Percentiles rank a stretch among this genome's conserved stretches.
These are phyloP conservation scores for Plectosphaerella plurivora DNA, from an alignment of 2,329 filamentous ascomycete genomes.

Conservation along the genomic window DNA sequence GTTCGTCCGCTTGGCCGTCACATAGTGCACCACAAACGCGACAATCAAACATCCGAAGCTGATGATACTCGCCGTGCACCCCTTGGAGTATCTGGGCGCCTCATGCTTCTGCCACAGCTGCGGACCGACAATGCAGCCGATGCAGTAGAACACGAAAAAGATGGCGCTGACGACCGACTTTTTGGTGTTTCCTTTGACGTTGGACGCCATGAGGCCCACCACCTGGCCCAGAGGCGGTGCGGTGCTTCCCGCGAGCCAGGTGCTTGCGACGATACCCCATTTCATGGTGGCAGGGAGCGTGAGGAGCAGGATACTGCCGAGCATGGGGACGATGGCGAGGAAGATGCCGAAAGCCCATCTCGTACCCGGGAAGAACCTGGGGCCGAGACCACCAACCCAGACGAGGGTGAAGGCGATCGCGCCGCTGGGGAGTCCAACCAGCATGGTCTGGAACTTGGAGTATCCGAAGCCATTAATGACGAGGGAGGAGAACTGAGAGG, in stretches of 20 bases:
- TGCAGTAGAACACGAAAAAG: slow-evolving; percentile 19
- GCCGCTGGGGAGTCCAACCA: slow-evolving; percentile 7
- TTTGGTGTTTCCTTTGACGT: slow-evolving; percentile 24
- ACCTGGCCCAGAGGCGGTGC: slow-evolving; percentile 3
- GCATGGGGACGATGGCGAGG: slow-evolving; percentile 2
- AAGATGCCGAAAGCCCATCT: slow-evolving; percentile 17
- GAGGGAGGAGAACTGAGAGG: slow-evolving; percentile 6
- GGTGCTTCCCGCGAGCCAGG: slow-evolving; percentile 15
- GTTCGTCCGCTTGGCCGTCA: slow-evolving; percentile 1
- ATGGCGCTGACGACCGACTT: slow-evolving; percentile 15
- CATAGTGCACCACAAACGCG: slow-evolving; percentile 1
- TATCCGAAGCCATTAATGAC: slow-evolving; percentile 12
- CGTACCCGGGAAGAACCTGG: slow-evolving; percentile 11
- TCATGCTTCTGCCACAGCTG: slow-evolving; percentile 16
- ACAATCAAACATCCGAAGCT: slow-evolving; percentile 11
- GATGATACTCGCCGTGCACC: slow-evolving; percentile 14
- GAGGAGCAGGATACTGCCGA: slow-evolving; percentile 9
- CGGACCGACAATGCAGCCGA: slow-evolving; percentile 17
- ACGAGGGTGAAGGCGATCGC: slow-evolving; percentile 2
- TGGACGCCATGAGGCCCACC: slow-evolving; percentile 9
- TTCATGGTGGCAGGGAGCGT: slow-evolving; percentile 7
- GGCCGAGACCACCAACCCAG: slow-evolving; percentile 14
- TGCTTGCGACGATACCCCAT: slow-evolving; percentile 18
- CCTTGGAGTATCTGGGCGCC: slow-evolving; percentile 14
- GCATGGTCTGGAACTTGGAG: slow-evolving; percentile 9